Evolutionary conservation across 2,329 filamentous ascomycete species (phyloP), one percentile per base, ranked within the genome.

Genomic region (Trichoderma asperellum): DNA sequence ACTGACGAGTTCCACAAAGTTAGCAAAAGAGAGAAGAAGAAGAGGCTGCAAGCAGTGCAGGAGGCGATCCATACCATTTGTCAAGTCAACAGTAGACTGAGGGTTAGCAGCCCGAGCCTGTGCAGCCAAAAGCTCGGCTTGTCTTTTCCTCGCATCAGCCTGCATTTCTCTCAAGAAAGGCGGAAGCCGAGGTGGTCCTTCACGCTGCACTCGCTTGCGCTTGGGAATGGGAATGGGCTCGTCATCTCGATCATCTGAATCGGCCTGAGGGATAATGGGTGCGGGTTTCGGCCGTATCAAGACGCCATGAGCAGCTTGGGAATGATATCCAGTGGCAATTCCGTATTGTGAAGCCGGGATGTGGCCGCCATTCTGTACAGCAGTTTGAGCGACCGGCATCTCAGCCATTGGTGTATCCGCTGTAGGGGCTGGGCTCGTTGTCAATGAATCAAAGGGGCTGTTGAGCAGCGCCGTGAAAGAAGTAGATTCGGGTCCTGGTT

Each of bases 371-470:
- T 37, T 53, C 12, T 18, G 60, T 94, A 65, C 88, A 81, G 63
- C 89, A 89, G 27, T 80, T 95, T 95, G 34, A 84, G 81, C 24
- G 91, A 88, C 2, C 85, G 83, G 35, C n/a, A 11, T 14, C 3
- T 32, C 87, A 86, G 62, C 74, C 77, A 55, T 40, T 27, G 53
- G 62, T 14, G 37, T 18, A 18, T 27, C n/a, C 21, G 52, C 85
- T 83, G 69, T 82, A 82, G 18, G 88, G 68, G n/a, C 24, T 10
- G 90, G 79, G 73, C 91, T 87, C 18, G 88, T 85, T 2, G 83
- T 86, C 71, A 83, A 80, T 12, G 81, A 75, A 43, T 79, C 77
- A 5, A 75, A 74, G 34, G 79, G 76, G 64, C 72, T 80, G n/a
- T 81, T 71, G 70, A 84, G 62, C 52, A 65, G 27, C 18, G 62